phyloP scores from a whole-genome alignment of 345 rosid genomes.

The Clarkia xantiana region DNA sequence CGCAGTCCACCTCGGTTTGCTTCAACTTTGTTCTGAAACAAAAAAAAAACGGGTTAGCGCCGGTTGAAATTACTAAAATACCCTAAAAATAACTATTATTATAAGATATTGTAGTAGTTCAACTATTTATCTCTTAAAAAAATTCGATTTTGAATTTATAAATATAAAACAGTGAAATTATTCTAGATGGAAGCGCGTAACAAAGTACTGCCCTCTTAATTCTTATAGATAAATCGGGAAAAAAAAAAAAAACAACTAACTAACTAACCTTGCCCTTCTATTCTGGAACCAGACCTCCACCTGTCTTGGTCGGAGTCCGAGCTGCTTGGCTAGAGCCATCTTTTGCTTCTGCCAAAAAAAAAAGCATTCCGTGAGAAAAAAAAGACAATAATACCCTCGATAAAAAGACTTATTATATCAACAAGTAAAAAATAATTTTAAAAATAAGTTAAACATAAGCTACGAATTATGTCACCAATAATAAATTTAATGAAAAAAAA shows the following conservation, averaged over 20 bases:
- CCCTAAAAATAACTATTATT: too few relatives aligned
- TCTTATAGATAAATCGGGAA: too few relatives aligned
- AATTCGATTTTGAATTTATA: too few relatives aligned
- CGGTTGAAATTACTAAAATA: neutral
- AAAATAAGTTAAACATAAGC: too few relatives aligned
- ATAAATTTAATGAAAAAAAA: neutral
- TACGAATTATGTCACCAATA: neutral
- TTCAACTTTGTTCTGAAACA: constrained; percentile 76
- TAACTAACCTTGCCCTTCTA: constrained; percentile 78
- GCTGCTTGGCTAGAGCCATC: constrained; percentile 69
- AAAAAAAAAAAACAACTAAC: too few relatives aligned
- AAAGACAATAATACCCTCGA: constrained; percentile 9
- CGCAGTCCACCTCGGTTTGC: constrained; percentile 98
- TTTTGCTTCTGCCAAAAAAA: constrained; percentile 57
- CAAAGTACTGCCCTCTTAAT: too few relatives aligned
- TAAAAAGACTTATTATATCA: neutral
- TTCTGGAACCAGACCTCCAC: constrained; percentile 99
- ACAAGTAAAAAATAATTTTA: too few relatives aligned
- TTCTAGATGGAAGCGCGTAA: too few relatives aligned
- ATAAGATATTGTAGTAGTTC: too few relatives aligned
- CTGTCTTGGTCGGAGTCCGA: constrained; percentile 75
- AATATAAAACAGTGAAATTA: too few relatives aligned
- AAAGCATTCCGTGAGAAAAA: neutral
- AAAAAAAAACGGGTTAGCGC: neutral
- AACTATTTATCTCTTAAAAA: too few relatives aligned